Evolutionary conservation across 2,329 filamentous ascomycete genomes (phyloP), one percentile per base, ranked within the genome.

Genomic region (Cercospora zeae-maydis): DNA sequence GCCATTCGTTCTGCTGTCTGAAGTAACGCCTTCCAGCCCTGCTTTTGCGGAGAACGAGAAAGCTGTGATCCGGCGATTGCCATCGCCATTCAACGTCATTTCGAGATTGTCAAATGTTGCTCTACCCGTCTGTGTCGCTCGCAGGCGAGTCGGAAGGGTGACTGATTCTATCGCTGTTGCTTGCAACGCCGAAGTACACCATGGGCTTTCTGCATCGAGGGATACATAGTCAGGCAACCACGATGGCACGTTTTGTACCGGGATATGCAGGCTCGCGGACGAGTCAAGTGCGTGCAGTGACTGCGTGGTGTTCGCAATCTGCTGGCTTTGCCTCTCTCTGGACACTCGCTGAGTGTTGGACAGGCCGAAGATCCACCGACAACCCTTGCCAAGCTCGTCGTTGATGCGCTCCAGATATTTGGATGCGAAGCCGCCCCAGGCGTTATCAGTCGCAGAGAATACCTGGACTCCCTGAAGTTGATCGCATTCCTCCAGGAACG

Each of bases 401-500:
- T 91, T 81, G 62, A 99, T 77, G 31, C 87, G 83, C 74, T 98
- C 78, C 56, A 78, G 69, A 74, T 78, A 80, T 65, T 72, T 74
- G 57, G 76, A 75, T 51, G 79, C 67, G 75, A 82, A 77, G 63
- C 80, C 75, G 66, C 80, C 75, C 80, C 80, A 82, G 64, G 83
- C 76, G 80, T 84, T 70, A 78, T 86, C 77, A 63, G 83, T 72
- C 65, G 82, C 73, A 68, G 83, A 74, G 71, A 86, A 71, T 68
- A 81, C 73, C 70, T 98, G 93, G 16, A 99, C 81, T 0, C 89
- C 93, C 76, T 97, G 93, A 78, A 98, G 83, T 60, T 92, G 88
- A 75, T 99, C 95, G 67, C 92, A 95, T 77, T 98, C 95, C 78
- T 99, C 95, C 2, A 88, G 86, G 74, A 97, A 97, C 0, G 88